phyloP scores from a whole-genome alignment of 176 grass and related monocot species.

The Poa annua region DNA sequence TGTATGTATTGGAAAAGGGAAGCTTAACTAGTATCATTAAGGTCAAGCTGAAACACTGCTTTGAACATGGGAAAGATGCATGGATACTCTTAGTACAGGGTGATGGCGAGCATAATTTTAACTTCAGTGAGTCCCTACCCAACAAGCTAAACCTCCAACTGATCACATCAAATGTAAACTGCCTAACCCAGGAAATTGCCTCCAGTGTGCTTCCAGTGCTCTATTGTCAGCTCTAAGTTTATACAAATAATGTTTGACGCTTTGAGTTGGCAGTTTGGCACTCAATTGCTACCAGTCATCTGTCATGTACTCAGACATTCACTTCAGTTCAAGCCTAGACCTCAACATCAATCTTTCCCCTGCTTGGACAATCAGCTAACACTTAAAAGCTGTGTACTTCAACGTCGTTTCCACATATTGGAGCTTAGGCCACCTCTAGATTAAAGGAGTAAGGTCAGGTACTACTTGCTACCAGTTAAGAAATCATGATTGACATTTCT shows the following conservation, averaged over 20 bases:
- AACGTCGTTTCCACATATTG: too few species aligned
- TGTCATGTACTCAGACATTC: neutral
- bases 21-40: neutral
- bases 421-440: neutral
- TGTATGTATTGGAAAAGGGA: neutral
- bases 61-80: neutral
- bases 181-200: neutral
- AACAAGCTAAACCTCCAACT: neutral
- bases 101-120: neutral
- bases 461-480: neutral
- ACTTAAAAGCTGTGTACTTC: too few species aligned
- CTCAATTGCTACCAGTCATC: neutral
- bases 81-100: neutral
- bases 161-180: neutral
- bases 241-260: neutral
- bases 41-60: neutral
- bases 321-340: too few species aligned
- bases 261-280: neutral
- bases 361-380: too few species aligned
- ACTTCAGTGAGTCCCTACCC: too few species aligned
- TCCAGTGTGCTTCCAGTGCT: neutral
- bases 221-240: neutral
- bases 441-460: constrained; percentile 5
- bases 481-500: constrained; percentile 7
- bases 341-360: too few species aligned